These are phyloP conservation scores for Aspergillus funiculosus DNA, from an alignment of 495 filamentous ascomycete genomes.

Conservation along the genomic window DNA sequence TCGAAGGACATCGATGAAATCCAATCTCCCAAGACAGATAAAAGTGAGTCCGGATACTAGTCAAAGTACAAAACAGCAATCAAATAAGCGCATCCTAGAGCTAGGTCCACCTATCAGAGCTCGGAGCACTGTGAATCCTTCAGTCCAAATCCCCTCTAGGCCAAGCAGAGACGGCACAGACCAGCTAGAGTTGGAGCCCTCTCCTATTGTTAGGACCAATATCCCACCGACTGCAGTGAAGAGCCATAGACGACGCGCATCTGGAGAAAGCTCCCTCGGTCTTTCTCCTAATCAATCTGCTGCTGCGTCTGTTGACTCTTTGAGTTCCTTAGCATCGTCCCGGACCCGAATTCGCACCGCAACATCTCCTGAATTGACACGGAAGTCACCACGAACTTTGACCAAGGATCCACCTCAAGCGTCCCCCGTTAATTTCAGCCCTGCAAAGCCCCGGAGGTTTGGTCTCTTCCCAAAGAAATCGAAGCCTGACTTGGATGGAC, in stretches of 20 bases:
- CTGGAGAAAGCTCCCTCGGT: conserved; percentile 27
- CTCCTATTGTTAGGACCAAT: conserved; percentile 75
- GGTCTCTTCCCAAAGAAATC: conserved; percentile 71
- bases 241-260: conserved; percentile 40
- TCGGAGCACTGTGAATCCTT: background rate
- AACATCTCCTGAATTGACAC: conserved; percentile 28
- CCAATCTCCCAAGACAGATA: conserved; percentile 22
- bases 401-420: conserved; percentile 20
- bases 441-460: conserved; percentile 51
- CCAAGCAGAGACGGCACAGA: conserved; percentile 80
- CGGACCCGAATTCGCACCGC: conserved; percentile 39
- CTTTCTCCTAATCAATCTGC: conserved; percentile 23
- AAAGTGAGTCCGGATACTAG: conserved; percentile 12
- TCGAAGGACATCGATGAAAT: conserved; percentile 57
- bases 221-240: conserved; percentile 43
- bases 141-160: conserved; percentile 43
- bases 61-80: background rate
- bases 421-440: conserved; percentile 21
- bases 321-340: conserved; percentile 31
- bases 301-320: conserved; percentile 35
- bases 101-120: background rate
- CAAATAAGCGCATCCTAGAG: background rate
- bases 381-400: conserved; percentile 29
- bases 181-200: conserved; percentile 55
- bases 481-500: conserved; percentile 55